A percentile compares a stretch with the other conserved stretches of the same genome.
phyloP scores from a whole-genome alignment of 345 rosid species.

The Gossypium raimondii region DNA sequence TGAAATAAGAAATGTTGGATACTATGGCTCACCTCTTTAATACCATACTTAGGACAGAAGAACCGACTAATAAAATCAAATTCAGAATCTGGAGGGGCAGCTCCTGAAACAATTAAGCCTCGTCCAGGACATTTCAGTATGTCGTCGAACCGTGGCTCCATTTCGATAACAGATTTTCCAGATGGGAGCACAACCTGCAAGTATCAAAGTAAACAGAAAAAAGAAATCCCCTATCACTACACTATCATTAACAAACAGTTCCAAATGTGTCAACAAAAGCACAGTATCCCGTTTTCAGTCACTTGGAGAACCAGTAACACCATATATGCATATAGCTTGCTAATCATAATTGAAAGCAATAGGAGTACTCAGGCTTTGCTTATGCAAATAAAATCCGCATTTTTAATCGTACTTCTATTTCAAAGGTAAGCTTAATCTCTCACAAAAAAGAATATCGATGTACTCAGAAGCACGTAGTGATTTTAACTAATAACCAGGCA shows the following conservation, averaged over 20 bases:
- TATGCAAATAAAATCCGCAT: not conserved
- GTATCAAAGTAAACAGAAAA: not conserved
- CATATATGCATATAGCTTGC: not conserved
- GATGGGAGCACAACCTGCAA: constrained; percentile 65
- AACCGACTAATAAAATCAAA: constrained; percentile 68
- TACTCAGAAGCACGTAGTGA: too few relatives aligned
- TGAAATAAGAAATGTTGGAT: not conserved
- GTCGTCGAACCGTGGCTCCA: constrained; percentile 48
- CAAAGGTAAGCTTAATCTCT: not conserved
- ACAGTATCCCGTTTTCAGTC: not conserved
- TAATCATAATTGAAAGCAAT: not conserved
- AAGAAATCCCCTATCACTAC: too few relatives aligned
- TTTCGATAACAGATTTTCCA: constrained; percentile 43
- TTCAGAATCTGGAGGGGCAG: constrained; percentile 43
- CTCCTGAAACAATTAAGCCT: constrained; percentile 55
- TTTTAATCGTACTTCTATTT: not conserved
- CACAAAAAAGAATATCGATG: not conserved
- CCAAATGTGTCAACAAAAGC: not conserved
- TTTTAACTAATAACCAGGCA: too few relatives aligned
- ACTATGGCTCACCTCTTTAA: constrained; percentile 43
- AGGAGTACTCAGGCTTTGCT: not conserved
- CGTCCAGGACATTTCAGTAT: constrained; percentile 43
- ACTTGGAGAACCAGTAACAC: not conserved
- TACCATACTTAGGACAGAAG: constrained; percentile 61
- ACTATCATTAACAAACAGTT: not conserved